Base-by-base conservation (phyloP, 805 yeast species). In the Wickerhamiella kazuoi region DNA sequence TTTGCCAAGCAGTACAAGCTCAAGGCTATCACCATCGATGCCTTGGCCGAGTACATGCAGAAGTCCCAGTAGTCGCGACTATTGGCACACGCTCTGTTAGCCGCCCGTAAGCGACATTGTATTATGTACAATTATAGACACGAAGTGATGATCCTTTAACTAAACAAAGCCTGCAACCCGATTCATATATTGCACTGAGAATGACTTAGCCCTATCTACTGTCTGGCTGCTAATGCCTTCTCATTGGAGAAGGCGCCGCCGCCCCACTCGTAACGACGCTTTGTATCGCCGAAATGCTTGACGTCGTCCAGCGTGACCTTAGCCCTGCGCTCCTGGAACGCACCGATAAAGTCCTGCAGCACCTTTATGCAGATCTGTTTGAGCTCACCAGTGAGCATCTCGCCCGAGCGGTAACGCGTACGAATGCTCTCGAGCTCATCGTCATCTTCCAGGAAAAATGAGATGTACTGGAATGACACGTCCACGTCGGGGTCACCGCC, bases 401-500 rank as follows among this genome's bases (percentile, higher is more conserved):
- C 84, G 45, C 98, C 98, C 37, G 65, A 61, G 55, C 66, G 73
- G 63, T 90, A 90, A 31, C 68, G 70, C 30, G 71, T 68, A 42
- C 74, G 71, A 50, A 77, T 63, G 35, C 68, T 61, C 40, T 65
- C 67, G 51, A 90, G 67, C 51, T 79, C 73, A 31, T 65, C 86
- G 55, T 90, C 97, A 57, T 87, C 97, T 48, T 83, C 81, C 36
- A 73, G 63, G 69, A 90, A 86, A 65, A 90, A 90, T 4, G 84
- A 72, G 46, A 90, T 64, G 57, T 90, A 90, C 63, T 90, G 97
- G 64, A 66, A 90, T 2, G 98, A 82, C 41, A 90, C 94, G 59
- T 90, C 98, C 28, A 86, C 78, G 47, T 87, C 96, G 35, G 94
- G 93, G 56, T 90, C 69, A 53, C 97, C 98, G 41, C 98, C 98